phyloP scores from a whole-genome alignment of 1,284 basidiomycete species.

The Marasmius fiardii region DNA sequence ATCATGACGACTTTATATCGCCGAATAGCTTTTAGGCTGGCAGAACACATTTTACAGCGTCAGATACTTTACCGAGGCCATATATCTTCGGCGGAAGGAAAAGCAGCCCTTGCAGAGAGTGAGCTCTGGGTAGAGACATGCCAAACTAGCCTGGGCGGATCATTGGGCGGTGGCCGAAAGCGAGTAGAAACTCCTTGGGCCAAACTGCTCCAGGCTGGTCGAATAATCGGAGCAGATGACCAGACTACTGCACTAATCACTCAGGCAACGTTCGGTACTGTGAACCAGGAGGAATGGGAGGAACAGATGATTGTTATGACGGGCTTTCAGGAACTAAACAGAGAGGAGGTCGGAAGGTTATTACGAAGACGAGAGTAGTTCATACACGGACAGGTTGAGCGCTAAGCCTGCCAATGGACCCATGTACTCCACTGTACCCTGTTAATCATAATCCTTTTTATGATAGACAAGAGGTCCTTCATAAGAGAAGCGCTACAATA shows the following conservation, averaged over 20 bases:
- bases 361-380: conserved; percentile 39
- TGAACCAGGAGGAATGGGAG: conserved; percentile 44
- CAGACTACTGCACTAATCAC: conserved; percentile 22
- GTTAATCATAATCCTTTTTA: too few relatives aligned
- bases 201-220: conserved; percentile 62
- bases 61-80: conserved; percentile 76
- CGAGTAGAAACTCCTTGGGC: conserved; percentile 72
- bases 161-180: conserved; percentile 33
- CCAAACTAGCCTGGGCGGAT: conserved; percentile 48
- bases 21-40: conserved; percentile 59
- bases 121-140: conserved; percentile 80
- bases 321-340: conserved; percentile 46
- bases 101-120: conserved; percentile 61
- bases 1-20: conserved; percentile 64
- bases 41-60: conserved; percentile 78
- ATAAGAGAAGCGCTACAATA: too few relatives aligned
- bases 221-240: conserved; percentile 54
- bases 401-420: too few relatives aligned
- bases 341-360: conserved; percentile 50
- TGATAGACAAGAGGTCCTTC: too few relatives aligned
- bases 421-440: not conserved
- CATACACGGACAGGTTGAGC: not conserved
- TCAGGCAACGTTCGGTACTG: conserved; percentile 42
- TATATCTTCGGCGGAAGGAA: conserved; percentile 53
- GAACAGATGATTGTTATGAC: conserved; percentile 40